These are phyloP conservation scores for Mallotus repandus DNA, from an alignment of 441 rosid species.

Conservation along the genomic window DNA sequence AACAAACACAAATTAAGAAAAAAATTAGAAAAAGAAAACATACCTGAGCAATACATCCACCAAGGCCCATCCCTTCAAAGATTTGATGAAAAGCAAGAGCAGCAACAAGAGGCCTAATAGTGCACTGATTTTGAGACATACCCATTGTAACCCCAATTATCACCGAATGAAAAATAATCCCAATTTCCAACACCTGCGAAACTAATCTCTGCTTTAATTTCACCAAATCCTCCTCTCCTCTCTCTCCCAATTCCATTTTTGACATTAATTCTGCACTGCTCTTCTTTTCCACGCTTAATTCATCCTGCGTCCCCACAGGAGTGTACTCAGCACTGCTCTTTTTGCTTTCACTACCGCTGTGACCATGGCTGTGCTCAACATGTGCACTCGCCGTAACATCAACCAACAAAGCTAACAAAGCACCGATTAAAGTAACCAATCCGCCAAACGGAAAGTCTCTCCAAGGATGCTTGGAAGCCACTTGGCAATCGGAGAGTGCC, in stretches of 20 bases:
- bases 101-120: slow-evolving; percentile 76
- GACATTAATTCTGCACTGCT: slow-evolving; percentile 23
- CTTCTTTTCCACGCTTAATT: slow-evolving; percentile 29
- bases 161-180: slow-evolving; percentile 89
- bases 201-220: slow-evolving; percentile 78
- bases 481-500: slow-evolving; percentile 70
- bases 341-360: not conserved
- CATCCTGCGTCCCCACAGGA: slow-evolving; percentile 43
- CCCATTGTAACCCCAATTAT: slow-evolving; percentile 94
- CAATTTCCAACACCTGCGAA: slow-evolving; percentile 87
- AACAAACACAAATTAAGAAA: no score
- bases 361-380: slow-evolving; percentile 42
- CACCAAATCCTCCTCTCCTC: slow-evolving; percentile 39
- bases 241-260: slow-evolving; percentile 24
- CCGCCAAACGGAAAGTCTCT: slow-evolving; percentile 84
- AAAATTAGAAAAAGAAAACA: not conserved
- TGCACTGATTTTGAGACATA: slow-evolving; percentile 90
- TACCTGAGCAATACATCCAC: slow-evolving; percentile 98
- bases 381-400: slow-evolving; percentile 84
- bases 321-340: slow-evolving; percentile 31
- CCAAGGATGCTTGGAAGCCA: slow-evolving; percentile 80
- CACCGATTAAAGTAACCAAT: slow-evolving; percentile 65
- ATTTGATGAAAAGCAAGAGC: slow-evolving; percentile 92
- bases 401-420: slow-evolving; percentile 60
- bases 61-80: slow-evolving; percentile 94